phyloP scores from a whole-genome alignment of 192 early-diverging fungal species.

The Chytriomyces confervae region DNA sequence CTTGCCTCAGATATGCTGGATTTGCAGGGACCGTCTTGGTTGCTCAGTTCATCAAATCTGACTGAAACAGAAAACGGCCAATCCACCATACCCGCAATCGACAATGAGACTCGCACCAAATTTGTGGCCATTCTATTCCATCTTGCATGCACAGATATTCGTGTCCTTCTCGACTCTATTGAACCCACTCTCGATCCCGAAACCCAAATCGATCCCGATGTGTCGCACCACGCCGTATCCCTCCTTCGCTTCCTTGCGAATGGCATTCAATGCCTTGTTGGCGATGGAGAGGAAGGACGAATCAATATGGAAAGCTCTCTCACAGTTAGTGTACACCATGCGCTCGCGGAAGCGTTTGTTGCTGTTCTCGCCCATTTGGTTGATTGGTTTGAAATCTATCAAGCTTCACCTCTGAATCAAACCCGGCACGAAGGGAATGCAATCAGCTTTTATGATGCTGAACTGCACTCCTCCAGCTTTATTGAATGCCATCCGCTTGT shows the following conservation, averaged over 20 bases:
- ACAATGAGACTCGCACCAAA: slow-evolving; percentile 7
- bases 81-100: not conserved
- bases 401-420: not conserved
- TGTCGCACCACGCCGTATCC: not conserved
- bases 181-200: not conserved
- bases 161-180: slow-evolving; percentile 18
- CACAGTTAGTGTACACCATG: slow-evolving; percentile 18
- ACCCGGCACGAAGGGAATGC: not conserved
- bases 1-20: slow-evolving; percentile 12
- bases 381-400: slow-evolving; percentile 4
- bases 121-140: slow-evolving; percentile 17
- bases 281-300: not conserved
- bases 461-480: not conserved
- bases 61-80: not conserved
- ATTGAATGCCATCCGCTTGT: not conserved
- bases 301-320: not conserved
- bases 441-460: not conserved
- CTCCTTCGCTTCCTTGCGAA: slow-evolving; percentile 16
- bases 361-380: slow-evolving; percentile 29
- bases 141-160: slow-evolving; percentile 27
- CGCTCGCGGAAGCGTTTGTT: slow-evolving; percentile 23
- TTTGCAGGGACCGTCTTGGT: slow-evolving; percentile 13
- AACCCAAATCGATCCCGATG: not conserved
- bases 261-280: slow-evolving; percentile 20
- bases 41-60: not conserved